phyloP scores from a whole-genome alignment of 1,284 basidiomycete species.

The Cutaneotrichosporon cavernicola region DNA sequence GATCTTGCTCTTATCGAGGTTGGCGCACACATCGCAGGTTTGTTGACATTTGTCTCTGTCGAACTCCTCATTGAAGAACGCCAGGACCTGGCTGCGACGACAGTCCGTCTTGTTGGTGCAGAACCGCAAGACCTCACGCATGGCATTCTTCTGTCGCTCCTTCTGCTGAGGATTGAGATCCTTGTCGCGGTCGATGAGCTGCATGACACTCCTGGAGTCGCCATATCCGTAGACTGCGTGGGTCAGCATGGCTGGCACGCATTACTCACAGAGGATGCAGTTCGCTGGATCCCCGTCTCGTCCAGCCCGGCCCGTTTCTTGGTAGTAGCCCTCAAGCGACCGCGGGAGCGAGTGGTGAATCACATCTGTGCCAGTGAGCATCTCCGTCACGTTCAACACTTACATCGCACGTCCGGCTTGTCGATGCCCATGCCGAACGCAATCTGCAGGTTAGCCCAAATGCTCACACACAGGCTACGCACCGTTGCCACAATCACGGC shows the following conservation, averaged over 20 bases:
- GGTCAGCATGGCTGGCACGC: conserved; percentile 32
- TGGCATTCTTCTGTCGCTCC: conserved; percentile 60
- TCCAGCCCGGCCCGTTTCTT: conserved; percentile 82
- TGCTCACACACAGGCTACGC: conserved; percentile 24
- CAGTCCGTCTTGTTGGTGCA: conserved; percentile 82
- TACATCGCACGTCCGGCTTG: conserved; percentile 68
- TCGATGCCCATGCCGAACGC: conserved; percentile 99
- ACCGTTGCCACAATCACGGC: conserved; percentile 87
- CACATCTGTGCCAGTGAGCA: conserved; percentile 60
- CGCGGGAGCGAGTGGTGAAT: conserved; percentile 71
- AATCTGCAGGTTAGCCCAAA: conserved; percentile 55
- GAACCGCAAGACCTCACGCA: conserved; percentile 67
- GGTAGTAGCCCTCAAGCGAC: conserved; percentile 72
- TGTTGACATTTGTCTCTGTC: conserved; percentile 46
- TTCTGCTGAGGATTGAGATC: conserved; percentile 58
- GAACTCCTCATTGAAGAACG: conserved; percentile 54
- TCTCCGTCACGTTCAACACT: conserved; percentile 24
- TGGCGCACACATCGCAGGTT: conserved; percentile 51
- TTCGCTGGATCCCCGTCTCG: conserved; percentile 67
- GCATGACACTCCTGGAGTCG: conserved; percentile 58
- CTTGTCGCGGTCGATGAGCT: conserved; percentile 60
- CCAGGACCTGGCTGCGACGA: conserved; percentile 76
- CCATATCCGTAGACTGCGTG: conserved; percentile 59
- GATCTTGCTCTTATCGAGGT: conserved; percentile 35
- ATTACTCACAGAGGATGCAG: conserved; percentile 60